Conservation (phyloP, 1,139 yeast genomes). For the Torulaspora globosa region DNA sequence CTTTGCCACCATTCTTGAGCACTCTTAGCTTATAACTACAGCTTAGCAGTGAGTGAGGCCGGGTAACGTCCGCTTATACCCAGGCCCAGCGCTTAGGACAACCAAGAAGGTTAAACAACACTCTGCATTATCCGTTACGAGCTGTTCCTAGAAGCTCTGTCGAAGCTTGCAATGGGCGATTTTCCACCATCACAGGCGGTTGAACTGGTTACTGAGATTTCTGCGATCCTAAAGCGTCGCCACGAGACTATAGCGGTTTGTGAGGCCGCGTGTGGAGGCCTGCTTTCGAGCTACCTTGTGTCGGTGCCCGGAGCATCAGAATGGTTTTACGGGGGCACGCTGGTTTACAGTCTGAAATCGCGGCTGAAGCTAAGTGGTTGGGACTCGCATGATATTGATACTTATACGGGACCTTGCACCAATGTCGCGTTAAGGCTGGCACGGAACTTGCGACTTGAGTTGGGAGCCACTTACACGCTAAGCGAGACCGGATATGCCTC, state of each 20-base stretch:
- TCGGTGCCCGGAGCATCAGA: conserved; percentile 81
- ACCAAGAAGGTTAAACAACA: not conserved
- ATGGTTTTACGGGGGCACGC: conserved; percentile 79
- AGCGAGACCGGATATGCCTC: conserved; percentile 67
- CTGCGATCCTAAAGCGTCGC: conserved; percentile 49
- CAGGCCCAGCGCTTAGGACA: not conserved
- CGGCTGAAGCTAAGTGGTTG: conserved; percentile 74
- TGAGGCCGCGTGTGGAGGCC: conserved; percentile 89
- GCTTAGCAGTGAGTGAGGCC: not conserved
- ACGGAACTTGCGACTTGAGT: conserved; percentile 69
- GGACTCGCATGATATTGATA: conserved; percentile 62
- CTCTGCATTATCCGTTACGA: not conserved
- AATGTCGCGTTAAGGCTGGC: conserved; percentile 73
- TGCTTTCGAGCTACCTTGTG: conserved; percentile 72
- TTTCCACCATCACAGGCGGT: conserved; percentile 62
- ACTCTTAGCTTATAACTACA: not conserved
- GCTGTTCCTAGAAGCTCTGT: not conserved
- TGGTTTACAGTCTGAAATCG: conserved; percentile 72
- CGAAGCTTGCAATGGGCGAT: conserved; percentile 11
- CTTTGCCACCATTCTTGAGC: conserved; percentile 3
- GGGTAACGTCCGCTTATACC: not conserved
- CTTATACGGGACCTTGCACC: conserved; percentile 78
- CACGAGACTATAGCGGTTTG: conserved; percentile 70
- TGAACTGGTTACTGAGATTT: conserved; percentile 51
- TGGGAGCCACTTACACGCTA: conserved; percentile 76